Percentiles rank a stretch among this genome's conserved stretches.
Evolutionary conservation across 2,329 filamentous ascomycete genomes (phyloP).

Genomic region (Clonostachys sp.): DNA sequence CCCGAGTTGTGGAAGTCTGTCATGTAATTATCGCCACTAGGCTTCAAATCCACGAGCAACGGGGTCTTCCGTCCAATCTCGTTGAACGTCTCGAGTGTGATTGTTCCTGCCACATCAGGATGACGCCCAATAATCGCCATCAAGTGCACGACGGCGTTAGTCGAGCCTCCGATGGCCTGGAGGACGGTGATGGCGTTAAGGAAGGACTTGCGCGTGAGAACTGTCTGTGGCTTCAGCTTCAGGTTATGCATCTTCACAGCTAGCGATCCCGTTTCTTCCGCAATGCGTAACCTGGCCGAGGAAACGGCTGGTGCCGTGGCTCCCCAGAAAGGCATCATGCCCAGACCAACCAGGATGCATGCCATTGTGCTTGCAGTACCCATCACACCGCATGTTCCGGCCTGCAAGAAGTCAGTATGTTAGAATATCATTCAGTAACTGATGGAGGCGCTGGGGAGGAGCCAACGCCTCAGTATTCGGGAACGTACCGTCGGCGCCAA

Average conservation of each 20-base stretch:
- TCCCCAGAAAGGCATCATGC: constrained; percentile 73
- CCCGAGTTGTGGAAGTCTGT: constrained; percentile 87
- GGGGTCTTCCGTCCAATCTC: constrained; percentile 73
- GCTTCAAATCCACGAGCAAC: constrained; percentile 80
- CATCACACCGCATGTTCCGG: constrained; percentile 86
- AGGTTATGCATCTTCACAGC: constrained; percentile 62
- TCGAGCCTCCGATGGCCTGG: constrained; percentile 80
- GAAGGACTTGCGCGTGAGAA: constrained; percentile 72
- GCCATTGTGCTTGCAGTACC: constrained; percentile 91
- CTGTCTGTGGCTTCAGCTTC: constrained; percentile 62
- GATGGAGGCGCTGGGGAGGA: not conserved
- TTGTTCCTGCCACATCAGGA: constrained; percentile 55
- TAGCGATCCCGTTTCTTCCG: constrained; percentile 64
- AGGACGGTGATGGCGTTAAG: constrained; percentile 84
- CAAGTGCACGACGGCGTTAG: constrained; percentile 82
- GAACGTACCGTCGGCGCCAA: constrained; percentile 60
- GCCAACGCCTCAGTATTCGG: not conserved
- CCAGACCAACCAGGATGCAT: constrained; percentile 75
- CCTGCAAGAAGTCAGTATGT: constrained; percentile 20
- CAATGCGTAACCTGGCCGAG: constrained; percentile 75
- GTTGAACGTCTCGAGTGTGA: constrained; percentile 77
- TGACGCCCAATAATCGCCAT: constrained; percentile 76
- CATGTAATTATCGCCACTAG: constrained; percentile 83
- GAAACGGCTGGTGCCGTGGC: constrained; percentile 76
- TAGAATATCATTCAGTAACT: not conserved